Evolutionary conservation across 352 stramenopile genomes (phyloP), one percentile per base, ranked within the genome.

Genomic region (Phytopythium sindhum): DNA sequence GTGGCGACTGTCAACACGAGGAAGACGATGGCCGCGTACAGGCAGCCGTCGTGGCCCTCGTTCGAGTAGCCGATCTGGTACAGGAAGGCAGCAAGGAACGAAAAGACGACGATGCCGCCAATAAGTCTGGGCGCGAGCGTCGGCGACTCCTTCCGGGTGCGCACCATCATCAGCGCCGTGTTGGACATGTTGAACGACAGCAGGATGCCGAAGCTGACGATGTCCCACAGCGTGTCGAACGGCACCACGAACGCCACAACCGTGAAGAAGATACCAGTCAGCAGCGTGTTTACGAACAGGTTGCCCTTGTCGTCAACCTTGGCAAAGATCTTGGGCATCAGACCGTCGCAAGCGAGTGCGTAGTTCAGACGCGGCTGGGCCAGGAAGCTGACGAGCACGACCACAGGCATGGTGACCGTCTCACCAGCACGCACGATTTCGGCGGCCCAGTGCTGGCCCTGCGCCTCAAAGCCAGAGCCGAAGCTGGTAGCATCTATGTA

Each of bases 351-450:
- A 31, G 88, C 78, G 64, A 97, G 77, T 11, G 89, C 88, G 66
- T 88, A 96, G 68, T 96, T 89, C 29, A 97, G 74, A 39, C 89
- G 78, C n/a, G 89, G 91, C 57, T 97, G 92, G 41, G 91, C 88
- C 47, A 97, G 68, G 60, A 97, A 87, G 45, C 81, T 89, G 35
- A 97, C 82, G 21, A 98, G 72, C 33, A 97, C 91, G 31, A 97
- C 91, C 14, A 98, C 75, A 1, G 90, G 91, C 61, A 98, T 86
- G 17, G 89, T 97, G 7, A 94, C 60, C 8, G 57, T 60, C 63
- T 78, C 68, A 63, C 70, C 70, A 60, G 70, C 70, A 28, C 70
- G 70, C n/a, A 69, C 67, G 19, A 77, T 69, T 31, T 67, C 41
- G 44, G 64, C 63, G 56, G 62, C 65, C 68, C 67, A 73, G 45